Evolutionary conservation across 2,329 filamentous ascomycete species (phyloP), one percentile per base, ranked within the genome.

Genomic region (Pyrenochaeta sp.): DNA sequence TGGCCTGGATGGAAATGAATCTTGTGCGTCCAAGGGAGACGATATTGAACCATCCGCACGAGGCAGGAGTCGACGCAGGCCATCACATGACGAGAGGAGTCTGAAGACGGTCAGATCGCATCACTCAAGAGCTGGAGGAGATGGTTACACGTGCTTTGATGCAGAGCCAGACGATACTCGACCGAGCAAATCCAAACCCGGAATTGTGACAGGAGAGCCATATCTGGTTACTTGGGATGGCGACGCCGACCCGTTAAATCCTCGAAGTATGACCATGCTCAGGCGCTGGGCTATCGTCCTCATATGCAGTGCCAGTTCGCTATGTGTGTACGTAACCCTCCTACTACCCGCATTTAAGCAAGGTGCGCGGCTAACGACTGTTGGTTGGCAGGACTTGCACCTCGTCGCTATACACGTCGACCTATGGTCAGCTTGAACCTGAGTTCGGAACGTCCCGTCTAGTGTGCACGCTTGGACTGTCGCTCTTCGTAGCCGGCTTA

Each of bases 381-480:
- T 9, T 54, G 59, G 15, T 28, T 28, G 47, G 51, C 68, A 93
- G 90, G 52, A 96, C 93, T 8, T 92, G 90, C 73, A 87, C 91
- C 1, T 93, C 90, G 47, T 95, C 92, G n/a, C 88, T 96, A 68
- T 97, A 97, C 77, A 94, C 92, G 0, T 87, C 87, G 12, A 95
- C 91, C 0, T 97, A 97, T 75, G 73, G 71, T 19, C 90, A 95
- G 76, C 87, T 97, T 78, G 87, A 89, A 61, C 79, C 82, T 27
- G 91, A 96, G 58, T 96, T 97, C 68, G 79, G 86, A 64, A 85
- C 86, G 67, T 90, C 90, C 0, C 84, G 86, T 54, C 82, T 91
- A 49, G 84, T 96, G 25, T 91, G 90, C 12, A 92, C 92, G 2
- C 77, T 97, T 9, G 94, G 93, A 0, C 80, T 97, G 50, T 93